Evolutionary conservation across 208 protist species (phyloP).

Genomic region (Acanthamoeba lugdunensis): DNA sequence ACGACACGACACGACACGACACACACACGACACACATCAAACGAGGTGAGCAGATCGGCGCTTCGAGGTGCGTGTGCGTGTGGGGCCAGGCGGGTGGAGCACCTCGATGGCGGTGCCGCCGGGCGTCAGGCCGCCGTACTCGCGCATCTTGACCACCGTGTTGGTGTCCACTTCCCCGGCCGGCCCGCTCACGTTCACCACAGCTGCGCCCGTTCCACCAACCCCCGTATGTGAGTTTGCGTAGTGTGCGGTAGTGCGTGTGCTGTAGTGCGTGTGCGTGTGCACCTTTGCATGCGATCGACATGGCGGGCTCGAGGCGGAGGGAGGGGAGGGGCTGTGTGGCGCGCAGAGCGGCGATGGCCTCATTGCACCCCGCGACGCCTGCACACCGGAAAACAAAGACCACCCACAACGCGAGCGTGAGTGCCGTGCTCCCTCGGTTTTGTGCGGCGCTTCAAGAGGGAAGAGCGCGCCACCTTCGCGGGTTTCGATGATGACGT

Average conservation of each 20-base stretch:
- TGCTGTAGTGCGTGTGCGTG: background rate
- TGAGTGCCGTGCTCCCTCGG: too few relatives aligned
- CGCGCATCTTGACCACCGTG: slow-evolving; percentile 9
- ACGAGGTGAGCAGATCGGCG: background rate
- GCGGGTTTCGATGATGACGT: slow-evolving; percentile 32
- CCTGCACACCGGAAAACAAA: background rate
- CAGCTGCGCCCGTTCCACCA: background rate
- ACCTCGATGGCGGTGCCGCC: slow-evolving; percentile 33
- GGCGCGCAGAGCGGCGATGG: slow-evolving; percentile 16
- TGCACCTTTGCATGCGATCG: background rate
- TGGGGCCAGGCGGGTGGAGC: background rate
- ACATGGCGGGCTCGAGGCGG: slow-evolving; percentile 12
- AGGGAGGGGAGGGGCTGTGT: background rate
- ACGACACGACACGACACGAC: background rate
- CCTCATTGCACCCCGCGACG: slow-evolving; percentile 6
- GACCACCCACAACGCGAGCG: background rate
- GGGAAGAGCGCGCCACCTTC: background rate
- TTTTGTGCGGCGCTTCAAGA: background rate
- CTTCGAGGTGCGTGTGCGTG: background rate
- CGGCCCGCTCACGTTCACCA: slow-evolving; percentile 15
- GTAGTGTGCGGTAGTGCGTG: too few relatives aligned
- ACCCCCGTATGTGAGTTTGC: background rate
- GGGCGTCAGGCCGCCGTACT: background rate
- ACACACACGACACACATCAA: background rate
- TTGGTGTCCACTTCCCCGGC: slow-evolving; percentile 7